phyloP scores from a whole-genome alignment of 1,284 basidiomycete species.

The Apiotrichum brassicae region DNA sequence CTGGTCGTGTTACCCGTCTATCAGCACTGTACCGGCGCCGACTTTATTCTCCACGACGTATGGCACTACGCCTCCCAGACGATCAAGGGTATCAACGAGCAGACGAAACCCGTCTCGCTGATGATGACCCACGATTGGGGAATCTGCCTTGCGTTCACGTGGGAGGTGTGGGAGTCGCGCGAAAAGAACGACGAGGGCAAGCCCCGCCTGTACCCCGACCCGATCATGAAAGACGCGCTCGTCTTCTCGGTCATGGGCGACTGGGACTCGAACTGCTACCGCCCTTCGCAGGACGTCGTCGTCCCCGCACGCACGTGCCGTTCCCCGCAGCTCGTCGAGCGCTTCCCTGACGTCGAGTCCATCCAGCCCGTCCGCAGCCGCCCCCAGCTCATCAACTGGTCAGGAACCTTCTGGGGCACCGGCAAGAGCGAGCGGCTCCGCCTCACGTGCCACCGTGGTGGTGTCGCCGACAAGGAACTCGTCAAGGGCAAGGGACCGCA shows the following conservation, averaged over 20 bases:
- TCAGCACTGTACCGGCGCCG: slow-evolving; percentile 38
- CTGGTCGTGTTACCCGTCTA: slow-evolving; percentile 48
- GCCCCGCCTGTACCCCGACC: slow-evolving; percentile 33
- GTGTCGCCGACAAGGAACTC: slow-evolving; percentile 36
- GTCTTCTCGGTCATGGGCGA: slow-evolving; percentile 46
- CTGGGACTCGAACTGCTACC: slow-evolving; percentile 43
- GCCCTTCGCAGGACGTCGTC: slow-evolving; percentile 46
- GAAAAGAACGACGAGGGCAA: slow-evolving; percentile 11
- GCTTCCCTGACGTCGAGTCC: slow-evolving; percentile 29
- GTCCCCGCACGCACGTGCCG: slow-evolving; percentile 44
- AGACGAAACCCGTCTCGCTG: slow-evolving; percentile 35
- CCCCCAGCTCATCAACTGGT: slow-evolving; percentile 35
- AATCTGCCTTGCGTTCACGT: slow-evolving; percentile 42
- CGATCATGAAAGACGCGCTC: slow-evolving; percentile 37
- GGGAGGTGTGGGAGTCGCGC: slow-evolving; percentile 44
- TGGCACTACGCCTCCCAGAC: slow-evolving; percentile 35
- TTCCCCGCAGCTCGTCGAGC: slow-evolving; percentile 26
- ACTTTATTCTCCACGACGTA: slow-evolving; percentile 45
- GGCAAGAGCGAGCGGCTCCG: slow-evolving; percentile 41
- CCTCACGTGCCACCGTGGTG: slow-evolving; percentile 41
- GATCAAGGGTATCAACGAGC: slow-evolving; percentile 37
- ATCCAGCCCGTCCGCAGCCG: slow-evolving; percentile 38
- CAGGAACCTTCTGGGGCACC: slow-evolving; percentile 47
- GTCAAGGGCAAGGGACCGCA: slow-evolving; percentile 34
- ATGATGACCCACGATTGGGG: slow-evolving; percentile 51